Evolutionary conservation across 169 alveolate genomes (phyloP).

Genomic region (Plasmodium ovale): DNA sequence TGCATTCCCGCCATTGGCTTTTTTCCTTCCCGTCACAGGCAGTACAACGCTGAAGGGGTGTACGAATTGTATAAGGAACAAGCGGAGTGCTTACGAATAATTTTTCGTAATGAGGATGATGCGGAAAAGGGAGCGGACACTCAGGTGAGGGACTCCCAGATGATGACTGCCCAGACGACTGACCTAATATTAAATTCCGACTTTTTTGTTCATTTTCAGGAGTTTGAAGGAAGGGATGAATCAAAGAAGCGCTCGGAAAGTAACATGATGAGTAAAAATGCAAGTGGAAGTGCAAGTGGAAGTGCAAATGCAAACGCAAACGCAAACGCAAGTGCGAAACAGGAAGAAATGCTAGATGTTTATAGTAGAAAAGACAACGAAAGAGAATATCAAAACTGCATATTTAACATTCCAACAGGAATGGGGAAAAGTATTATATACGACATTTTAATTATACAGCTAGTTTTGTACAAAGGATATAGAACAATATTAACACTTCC

Average conservation of each 20-base stretch:
- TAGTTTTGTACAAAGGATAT: slow-evolving; percentile 47
- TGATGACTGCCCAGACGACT: too few relatives aligned
- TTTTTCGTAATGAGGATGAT: slow-evolving; percentile 29
- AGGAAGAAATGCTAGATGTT: background rate
- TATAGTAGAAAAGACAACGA: background rate
- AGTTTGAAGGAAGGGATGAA: background rate
- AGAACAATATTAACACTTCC: slow-evolving; percentile 49
- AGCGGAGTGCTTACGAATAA: slow-evolving; percentile 19
- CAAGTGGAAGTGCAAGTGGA: background rate
- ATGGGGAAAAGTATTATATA: slow-evolving; percentile 70
- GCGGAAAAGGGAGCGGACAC: too few relatives aligned
- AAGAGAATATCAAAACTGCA: slow-evolving; percentile 29
- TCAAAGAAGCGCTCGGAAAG: background rate
- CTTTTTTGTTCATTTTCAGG: slow-evolving; percentile 22
- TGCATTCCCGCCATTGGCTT: background rate
- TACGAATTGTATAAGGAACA: slow-evolving; percentile 53
- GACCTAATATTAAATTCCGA: slow-evolving; percentile 11
- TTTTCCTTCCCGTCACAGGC: slow-evolving; percentile 20
- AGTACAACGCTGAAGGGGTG: slow-evolving; percentile 25
- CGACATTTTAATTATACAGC: slow-evolving; percentile 46
- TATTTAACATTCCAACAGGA: slow-evolving; percentile 67
- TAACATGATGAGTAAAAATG: background rate
- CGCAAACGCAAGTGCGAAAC: background rate
- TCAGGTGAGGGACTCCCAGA: too few relatives aligned
- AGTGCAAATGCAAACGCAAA: slow-evolving; percentile 3